Evolutionary conservation across 208 protist species (phyloP).

Genomic region (Phytomonas sp.): DNA sequence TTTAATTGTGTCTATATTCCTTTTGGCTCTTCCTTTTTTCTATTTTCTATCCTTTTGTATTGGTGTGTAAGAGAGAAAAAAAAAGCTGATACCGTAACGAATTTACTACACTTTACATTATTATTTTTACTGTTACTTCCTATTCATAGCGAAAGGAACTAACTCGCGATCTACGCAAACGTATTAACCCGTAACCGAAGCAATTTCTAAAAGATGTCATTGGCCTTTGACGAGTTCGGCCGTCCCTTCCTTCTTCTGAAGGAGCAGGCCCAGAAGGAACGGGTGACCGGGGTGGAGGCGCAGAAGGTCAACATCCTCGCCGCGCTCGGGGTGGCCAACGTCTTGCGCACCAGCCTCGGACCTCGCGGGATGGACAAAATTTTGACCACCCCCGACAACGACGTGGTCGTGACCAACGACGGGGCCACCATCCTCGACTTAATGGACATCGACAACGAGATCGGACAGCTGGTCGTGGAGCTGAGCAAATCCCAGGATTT

Average conservation of each 20-base stretch:
- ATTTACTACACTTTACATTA: background rate
- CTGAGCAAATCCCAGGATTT: slow-evolving; percentile 99
- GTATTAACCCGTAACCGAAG: too few relatives aligned
- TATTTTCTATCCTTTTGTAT: too few relatives aligned
- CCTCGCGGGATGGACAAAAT: slow-evolving; percentile 97
- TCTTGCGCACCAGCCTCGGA: slow-evolving; percentile 96
- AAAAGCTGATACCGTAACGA: background rate
- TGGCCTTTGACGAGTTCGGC: slow-evolving; percentile 99
- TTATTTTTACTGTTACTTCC: too few relatives aligned
- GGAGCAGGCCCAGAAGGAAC: slow-evolving; percentile 94
- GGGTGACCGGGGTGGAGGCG: slow-evolving; percentile 96
- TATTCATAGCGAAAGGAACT: too few relatives aligned
- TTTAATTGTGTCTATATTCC: background rate
- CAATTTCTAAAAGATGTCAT: slow-evolving; percentile 60
- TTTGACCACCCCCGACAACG: slow-evolving; percentile 97
- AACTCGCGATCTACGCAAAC: too few relatives aligned
- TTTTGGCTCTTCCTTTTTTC: background rate
- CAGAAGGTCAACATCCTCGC: slow-evolving; percentile 98
- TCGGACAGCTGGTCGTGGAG: slow-evolving; percentile 99
- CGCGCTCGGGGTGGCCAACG: slow-evolving; percentile 94
- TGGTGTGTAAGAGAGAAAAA: background rate
- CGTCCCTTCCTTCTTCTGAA: slow-evolving; percentile 98
- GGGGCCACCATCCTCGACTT: slow-evolving; percentile 98
- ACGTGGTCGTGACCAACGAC: slow-evolving; percentile 99
- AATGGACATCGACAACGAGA: slow-evolving; percentile 99